phyloP scores from a whole-genome alignment of 1,139 yeast genomes.

The Sugiyamaella neomexicana region DNA sequence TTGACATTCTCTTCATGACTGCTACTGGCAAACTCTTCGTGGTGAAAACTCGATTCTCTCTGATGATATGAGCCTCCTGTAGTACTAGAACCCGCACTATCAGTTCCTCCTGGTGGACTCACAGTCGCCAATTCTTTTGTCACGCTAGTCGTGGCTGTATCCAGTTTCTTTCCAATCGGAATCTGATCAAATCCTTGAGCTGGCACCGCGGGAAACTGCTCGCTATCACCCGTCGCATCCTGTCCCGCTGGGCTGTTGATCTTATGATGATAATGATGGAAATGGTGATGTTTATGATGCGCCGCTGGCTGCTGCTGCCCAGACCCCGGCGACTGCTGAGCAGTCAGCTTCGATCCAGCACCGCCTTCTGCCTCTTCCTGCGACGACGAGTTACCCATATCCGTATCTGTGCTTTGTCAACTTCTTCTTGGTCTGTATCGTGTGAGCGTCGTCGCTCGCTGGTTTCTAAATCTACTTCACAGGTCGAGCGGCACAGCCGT shows the following conservation, averaged over 20 bases:
- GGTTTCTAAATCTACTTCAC: not conserved
- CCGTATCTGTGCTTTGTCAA: too few relatives aligned
- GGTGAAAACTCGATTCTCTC: conserved; percentile 16
- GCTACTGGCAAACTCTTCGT: conserved; percentile 20
- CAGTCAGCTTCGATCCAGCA: conserved; percentile 1
- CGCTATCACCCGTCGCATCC: not conserved
- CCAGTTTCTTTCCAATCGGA: conserved; percentile 8
- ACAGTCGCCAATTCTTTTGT: conserved; percentile 19
- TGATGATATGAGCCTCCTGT: not conserved
- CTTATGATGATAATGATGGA: conserved; percentile 9
- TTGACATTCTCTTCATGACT: conserved; percentile 25
- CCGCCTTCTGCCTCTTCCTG: conserved; percentile 30
- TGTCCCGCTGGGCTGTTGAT: not conserved
- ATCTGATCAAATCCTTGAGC: conserved; percentile 24
- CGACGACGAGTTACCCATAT: conserved; percentile 38
- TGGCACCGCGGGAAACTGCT: conserved; percentile 20
- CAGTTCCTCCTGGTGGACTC: conserved; percentile 15
- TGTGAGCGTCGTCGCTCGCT: too few relatives aligned
- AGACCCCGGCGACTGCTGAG: too few relatives aligned
- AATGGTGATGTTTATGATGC: conserved; percentile 11
- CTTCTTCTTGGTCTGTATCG: not conserved
- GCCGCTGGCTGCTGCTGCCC: not conserved
- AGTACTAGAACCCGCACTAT: not conserved
- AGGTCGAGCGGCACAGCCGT: not conserved
- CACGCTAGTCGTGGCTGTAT: conserved; percentile 19